Conservation (phyloP, 2,329 filamentous ascomycete genomes). For the Aspergillus piperis region DNA sequence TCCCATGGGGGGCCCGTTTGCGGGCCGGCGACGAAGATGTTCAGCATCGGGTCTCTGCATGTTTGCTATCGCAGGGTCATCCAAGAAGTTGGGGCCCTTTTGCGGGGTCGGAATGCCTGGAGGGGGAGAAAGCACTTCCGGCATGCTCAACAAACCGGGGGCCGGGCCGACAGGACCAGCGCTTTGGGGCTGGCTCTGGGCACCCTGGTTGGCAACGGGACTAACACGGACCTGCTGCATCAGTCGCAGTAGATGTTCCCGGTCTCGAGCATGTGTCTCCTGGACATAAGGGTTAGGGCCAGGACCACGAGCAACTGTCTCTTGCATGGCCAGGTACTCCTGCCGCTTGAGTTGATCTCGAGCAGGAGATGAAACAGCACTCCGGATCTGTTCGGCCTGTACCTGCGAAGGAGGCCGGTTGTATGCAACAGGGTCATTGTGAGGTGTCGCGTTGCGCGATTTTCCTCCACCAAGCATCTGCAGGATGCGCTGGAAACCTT, state of each 20-base stretch:
- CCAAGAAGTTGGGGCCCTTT: slow-evolving; percentile 42
- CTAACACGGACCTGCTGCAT: slow-evolving; percentile 64
- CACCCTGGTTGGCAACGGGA: slow-evolving; percentile 27
- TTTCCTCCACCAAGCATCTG: slow-evolving; percentile 70
- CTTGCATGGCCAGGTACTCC: slow-evolving; percentile 34
- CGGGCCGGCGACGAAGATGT: slow-evolving; percentile 40
- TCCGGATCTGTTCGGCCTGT: slow-evolving; percentile 33
- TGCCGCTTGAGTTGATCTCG: slow-evolving; percentile 32
- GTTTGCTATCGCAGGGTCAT: slow-evolving; percentile 47
- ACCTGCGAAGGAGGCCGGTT: slow-evolving; percentile 33
- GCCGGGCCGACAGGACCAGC: slow-evolving; percentile 33
- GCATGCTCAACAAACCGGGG: slow-evolving; percentile 39
- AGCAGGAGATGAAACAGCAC: slow-evolving; percentile 34
- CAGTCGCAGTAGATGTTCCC: slow-evolving; percentile 82
- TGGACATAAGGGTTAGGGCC: slow-evolving; percentile 32
- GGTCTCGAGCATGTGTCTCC: slow-evolving; percentile 58
- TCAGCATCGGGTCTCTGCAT: slow-evolving; percentile 43
- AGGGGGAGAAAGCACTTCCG: slow-evolving; percentile 37
- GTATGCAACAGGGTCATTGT: slow-evolving; percentile 38
- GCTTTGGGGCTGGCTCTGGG: slow-evolving; percentile 31
- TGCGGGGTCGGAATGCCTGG: slow-evolving; percentile 37
- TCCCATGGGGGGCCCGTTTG: slow-evolving; percentile 41
- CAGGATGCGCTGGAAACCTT: slow-evolving; percentile 80
- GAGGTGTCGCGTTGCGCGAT: slow-evolving; percentile 48
- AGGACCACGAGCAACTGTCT: slow-evolving; percentile 25